A percentile compares a stretch with the other conserved stretches of the same genome.
Conservation (phyloP, 176 grass and related monocot species). For the Themeda triandra region DNA sequence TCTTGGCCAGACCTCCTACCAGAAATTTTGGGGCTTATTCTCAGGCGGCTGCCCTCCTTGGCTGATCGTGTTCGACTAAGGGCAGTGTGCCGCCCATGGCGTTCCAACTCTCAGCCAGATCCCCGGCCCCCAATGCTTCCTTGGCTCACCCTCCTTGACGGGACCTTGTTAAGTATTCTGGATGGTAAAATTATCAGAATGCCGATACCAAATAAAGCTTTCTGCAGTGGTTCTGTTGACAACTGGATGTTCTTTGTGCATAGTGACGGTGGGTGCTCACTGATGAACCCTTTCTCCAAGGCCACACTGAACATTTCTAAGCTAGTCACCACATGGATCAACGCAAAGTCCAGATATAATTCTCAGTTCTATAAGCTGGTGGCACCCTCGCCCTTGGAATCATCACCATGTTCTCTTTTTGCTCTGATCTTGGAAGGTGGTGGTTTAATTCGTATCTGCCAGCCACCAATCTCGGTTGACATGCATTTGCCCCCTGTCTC, state of each 20-base stretch:
- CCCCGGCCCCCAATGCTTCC: neutral
- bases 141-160: slow-evolving; percentile 1
- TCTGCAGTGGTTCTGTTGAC: slow-evolving; percentile 4
- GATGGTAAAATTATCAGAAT: neutral
- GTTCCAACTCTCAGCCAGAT: neutral
- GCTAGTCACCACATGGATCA: neutral
- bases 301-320: neutral
- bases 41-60: too few relatives aligned
- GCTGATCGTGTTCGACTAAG: too few relatives aligned
- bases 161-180: neutral
- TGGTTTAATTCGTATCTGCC: neutral
- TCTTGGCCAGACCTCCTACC: too few relatives aligned
- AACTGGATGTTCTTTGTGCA: neutral
- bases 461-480: neutral
- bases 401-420: neutral
- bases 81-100: too few relatives aligned
- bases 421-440: neutral
- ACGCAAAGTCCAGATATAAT: neutral
- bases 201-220: neutral
- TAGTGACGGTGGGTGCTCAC: neutral
- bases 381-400: neutral
- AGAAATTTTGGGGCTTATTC: too few relatives aligned
- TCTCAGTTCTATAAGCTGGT: neutral
- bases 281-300: slow-evolving; percentile 12
- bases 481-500: neutral